Evolutionary conservation across 192 early-diverging fungal species (phyloP).

Genomic region (Coemansia sp.): DNA sequence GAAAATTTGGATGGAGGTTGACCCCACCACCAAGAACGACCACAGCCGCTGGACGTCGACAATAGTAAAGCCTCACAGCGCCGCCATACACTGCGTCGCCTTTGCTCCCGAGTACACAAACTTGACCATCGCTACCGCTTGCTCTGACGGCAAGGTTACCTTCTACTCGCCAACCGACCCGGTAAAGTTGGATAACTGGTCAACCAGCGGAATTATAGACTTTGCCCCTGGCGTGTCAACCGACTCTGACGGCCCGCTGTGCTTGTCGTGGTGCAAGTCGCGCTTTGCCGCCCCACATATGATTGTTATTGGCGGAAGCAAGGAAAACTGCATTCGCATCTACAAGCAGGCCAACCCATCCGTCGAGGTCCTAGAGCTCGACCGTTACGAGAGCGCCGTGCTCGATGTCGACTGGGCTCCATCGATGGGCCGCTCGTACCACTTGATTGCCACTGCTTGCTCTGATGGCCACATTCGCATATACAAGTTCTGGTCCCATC

Average conservation of each 20-base stretch:
- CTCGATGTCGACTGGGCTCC: conserved; percentile 59
- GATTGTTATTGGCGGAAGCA: conserved; percentile 80
- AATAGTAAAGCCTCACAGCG: conserved; percentile 67
- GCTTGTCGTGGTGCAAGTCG: conserved; percentile 87
- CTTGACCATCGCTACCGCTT: conserved; percentile 75
- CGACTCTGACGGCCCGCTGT: conserved; percentile 80
- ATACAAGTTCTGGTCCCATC: conserved; percentile 54
- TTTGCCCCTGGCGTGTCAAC: conserved; percentile 58
- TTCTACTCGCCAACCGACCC: conserved; percentile 88
- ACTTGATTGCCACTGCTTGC: conserved; percentile 55
- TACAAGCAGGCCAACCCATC: conserved; percentile 27
- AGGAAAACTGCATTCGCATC: conserved; percentile 73
- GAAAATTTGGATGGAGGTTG: conserved; percentile 87
- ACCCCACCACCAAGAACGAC: conserved; percentile 64
- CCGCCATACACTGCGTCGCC: conserved; percentile 82
- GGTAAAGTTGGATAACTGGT: conserved; percentile 76
- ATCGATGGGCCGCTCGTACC: conserved; percentile 60
- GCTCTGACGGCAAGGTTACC: conserved; percentile 80
- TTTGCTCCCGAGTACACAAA: conserved; percentile 86
- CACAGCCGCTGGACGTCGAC: conserved; percentile 69
- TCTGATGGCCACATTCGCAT: conserved; percentile 52
- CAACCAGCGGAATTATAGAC: conserved; percentile 66
- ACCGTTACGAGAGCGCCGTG: conserved; percentile 56
- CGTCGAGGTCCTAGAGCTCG: conserved; percentile 58
- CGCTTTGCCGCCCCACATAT: conserved; percentile 76